These are phyloP conservation scores for Sporodiniella umbellata DNA, from an alignment of 371 early-diverging fungal species.

Conservation along the genomic window DNA sequence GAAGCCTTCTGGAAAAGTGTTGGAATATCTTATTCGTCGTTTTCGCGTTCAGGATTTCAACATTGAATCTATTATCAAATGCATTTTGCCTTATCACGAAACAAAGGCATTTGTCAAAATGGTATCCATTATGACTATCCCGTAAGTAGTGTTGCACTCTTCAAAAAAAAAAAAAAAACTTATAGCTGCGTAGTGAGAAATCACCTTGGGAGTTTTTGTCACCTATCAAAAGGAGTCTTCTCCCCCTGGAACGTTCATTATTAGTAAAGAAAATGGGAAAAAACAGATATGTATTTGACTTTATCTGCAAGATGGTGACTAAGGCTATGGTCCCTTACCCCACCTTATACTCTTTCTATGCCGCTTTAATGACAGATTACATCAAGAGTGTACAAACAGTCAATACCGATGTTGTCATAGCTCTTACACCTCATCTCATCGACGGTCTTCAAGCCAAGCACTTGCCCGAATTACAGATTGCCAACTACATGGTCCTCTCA, in stretches of 20 bases:
- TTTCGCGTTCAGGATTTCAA: slow-evolving; percentile 89
- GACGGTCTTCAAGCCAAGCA: slow-evolving; percentile 46
- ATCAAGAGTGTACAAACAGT: slow-evolving; percentile 47
- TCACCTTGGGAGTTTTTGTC: slow-evolving; percentile 69
- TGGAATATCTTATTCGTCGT: slow-evolving; percentile 93
- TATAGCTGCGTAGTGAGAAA: no score
- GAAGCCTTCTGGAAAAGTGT: slow-evolving; percentile 77
- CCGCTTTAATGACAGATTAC: slow-evolving; percentile 60
- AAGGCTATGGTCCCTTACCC: slow-evolving; percentile 41
- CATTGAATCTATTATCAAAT: slow-evolving; percentile 70
- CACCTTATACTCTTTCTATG: slow-evolving; percentile 66
- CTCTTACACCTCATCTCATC: slow-evolving; percentile 61
- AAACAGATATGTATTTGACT: slow-evolving; percentile 62
- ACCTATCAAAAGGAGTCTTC: slow-evolving; percentile 54
- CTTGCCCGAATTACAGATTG: slow-evolving; percentile 53
- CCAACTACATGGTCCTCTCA: slow-evolving; percentile 68
- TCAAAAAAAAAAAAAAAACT: no score
- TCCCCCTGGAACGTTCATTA: slow-evolving; percentile 59
- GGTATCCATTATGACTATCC: slow-evolving; percentile 64
- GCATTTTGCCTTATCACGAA: slow-evolving; percentile 91
- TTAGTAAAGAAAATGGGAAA: slow-evolving; percentile 58
- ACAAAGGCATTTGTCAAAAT: slow-evolving; percentile 83
- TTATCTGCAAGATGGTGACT: slow-evolving; percentile 61
- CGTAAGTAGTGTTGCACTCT: slow-evolving; percentile 58
- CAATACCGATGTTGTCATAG: slow-evolving; percentile 40